A percentile compares a stretch with the other conserved stretches of the same genome.
phyloP scores from a whole-genome alignment of 2,329 filamentous ascomycete genomes.

The Knufia fluminis region DNA sequence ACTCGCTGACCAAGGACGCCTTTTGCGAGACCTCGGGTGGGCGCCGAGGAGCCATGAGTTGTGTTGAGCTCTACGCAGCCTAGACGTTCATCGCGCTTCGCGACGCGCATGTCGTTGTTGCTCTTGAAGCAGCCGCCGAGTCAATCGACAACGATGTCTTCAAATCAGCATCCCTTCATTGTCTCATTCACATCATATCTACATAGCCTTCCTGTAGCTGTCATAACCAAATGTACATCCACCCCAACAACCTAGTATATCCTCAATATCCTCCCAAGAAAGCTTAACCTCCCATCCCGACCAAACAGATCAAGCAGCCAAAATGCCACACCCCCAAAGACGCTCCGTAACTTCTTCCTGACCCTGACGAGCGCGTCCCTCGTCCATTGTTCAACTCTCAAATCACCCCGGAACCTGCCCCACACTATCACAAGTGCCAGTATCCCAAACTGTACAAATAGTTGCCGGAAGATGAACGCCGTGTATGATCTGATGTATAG shows the following conservation, averaged over 20 bases:
- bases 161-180: no score
- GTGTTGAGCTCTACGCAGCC: no score
- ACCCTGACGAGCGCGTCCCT: background rate
- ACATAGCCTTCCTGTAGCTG: no score
- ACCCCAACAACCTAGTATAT: background rate
- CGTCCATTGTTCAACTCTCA: conserved; percentile 30
- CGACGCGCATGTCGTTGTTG: no score
- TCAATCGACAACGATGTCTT: no score
- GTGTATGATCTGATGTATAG: background rate
- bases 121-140: no score
- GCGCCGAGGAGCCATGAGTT: no score
- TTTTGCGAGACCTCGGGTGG: no score
- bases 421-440: conserved; percentile 35
- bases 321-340: background rate
- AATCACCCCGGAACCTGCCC: conserved; percentile 35
- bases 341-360: background rate
- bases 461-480: conserved; percentile 51
- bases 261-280: background rate
- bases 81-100: no score
- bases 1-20: no score
- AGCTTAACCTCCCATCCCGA: background rate
- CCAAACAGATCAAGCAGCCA: conserved; percentile 5
- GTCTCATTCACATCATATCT: no score
- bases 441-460: conserved; percentile 58
- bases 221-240: no score